phyloP scores from a whole-genome alignment of 129 eudicot species.

The Gnaphalium uliginosum region DNA sequence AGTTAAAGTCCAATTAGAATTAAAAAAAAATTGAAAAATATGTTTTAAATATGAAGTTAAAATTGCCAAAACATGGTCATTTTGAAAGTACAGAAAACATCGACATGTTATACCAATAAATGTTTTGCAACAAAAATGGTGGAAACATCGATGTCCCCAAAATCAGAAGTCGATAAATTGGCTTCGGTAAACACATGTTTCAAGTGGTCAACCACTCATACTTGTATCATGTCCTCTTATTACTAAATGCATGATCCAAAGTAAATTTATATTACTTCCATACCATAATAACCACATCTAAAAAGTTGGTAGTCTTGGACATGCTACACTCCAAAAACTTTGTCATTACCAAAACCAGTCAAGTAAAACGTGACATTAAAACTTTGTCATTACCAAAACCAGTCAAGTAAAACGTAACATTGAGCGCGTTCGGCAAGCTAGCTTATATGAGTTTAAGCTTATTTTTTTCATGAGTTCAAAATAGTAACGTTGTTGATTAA shows the following conservation, averaged over 20 bases:
- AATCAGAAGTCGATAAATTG: background rate
- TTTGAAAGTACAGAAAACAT: background rate
- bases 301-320: background rate
- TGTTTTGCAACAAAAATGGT: background rate
- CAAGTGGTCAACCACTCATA: conserved; percentile 2
- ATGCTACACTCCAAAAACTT: background rate
- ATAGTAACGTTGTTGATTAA: too few species aligned
- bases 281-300: background rate
- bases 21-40: too few species aligned
- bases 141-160: background rate
- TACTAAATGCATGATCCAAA: background rate
- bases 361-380: background rate
- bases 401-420: background rate
- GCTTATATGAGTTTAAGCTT: too few species aligned
- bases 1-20: too few species aligned
- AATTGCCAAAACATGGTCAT: background rate
- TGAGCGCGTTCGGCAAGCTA: too few species aligned
- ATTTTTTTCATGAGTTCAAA: too few species aligned
- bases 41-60: background rate
- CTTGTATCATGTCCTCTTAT: background rate
- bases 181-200: background rate
- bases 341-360: background rate
- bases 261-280: background rate
- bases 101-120: background rate
- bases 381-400: background rate